phyloP scores from a whole-genome alignment of 1,284 basidiomycete genomes.

The Ceratobasidium sp. region DNA sequence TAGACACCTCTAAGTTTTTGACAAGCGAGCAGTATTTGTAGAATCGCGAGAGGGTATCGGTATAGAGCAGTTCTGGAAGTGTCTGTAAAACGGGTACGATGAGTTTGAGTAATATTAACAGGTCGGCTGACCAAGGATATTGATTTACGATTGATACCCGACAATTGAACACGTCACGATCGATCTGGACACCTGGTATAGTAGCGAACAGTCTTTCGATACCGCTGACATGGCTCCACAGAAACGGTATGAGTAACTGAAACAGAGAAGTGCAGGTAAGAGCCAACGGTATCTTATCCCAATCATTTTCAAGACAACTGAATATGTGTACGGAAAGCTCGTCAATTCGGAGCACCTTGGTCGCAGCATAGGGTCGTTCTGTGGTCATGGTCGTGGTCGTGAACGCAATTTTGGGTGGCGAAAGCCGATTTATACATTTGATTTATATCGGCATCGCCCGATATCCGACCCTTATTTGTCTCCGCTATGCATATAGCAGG shows the following conservation, averaged over 20 bases:
- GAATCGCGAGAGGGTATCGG: background rate
- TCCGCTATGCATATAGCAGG: background rate
- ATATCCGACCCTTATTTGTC: background rate
- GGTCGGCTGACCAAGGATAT: background rate
- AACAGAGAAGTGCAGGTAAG: constrained; percentile 5
- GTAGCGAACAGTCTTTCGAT: background rate
- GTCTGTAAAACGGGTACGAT: background rate
- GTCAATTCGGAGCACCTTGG: background rate
- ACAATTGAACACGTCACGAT: background rate
- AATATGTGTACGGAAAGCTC: background rate
- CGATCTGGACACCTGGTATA: background rate
- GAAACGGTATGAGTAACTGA: background rate
- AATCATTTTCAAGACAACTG: background rate
- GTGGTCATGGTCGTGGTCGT: background rate
- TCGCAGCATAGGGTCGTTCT: background rate
- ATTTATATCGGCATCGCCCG: background rate
- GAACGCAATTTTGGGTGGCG: background rate
- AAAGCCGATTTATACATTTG: background rate
- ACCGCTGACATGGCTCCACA: background rate
- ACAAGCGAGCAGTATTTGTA: background rate
- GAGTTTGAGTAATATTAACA: background rate
- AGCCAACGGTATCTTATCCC: background rate
- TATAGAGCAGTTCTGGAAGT: background rate
- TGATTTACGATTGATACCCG: background rate
- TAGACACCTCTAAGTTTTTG: background rate